Evolutionary conservation across 2,329 filamentous ascomycete species (phyloP).

Genomic region (Ustulina deusta): DNA sequence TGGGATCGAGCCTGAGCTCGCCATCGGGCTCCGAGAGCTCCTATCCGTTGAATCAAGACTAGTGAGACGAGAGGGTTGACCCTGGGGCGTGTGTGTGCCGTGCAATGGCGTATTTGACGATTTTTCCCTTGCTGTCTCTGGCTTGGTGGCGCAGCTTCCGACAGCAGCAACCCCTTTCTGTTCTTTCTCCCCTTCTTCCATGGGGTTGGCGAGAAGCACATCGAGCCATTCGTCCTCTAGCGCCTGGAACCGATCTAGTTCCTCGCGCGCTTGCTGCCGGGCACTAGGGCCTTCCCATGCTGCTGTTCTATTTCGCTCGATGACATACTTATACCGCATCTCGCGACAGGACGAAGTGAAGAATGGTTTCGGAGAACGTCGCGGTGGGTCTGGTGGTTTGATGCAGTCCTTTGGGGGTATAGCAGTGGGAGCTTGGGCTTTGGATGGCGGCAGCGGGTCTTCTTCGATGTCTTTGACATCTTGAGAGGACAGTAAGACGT

Average conservation of each 20-base stretch:
- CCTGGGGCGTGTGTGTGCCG: neutral
- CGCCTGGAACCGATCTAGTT: conserved; percentile 41
- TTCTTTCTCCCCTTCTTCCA: conserved; percentile 16
- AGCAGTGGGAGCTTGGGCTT: conserved; percentile 5
- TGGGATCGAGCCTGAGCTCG: conserved; percentile 4
- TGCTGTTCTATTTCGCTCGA: conserved; percentile 50
- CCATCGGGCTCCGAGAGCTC: neutral
- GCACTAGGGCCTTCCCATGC: conserved; percentile 47
- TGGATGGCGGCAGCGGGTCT: conserved; percentile 38
- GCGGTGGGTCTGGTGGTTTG: conserved; percentile 17
- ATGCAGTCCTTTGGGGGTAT: neutral
- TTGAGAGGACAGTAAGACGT: conserved; percentile 60
- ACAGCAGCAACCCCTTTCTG: neutral
- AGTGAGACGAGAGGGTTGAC: neutral
- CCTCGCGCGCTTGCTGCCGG: conserved; percentile 40
- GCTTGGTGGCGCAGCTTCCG: neutral
- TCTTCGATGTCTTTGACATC: conserved; percentile 59
- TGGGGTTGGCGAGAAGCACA: conserved; percentile 31
- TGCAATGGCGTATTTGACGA: neutral
- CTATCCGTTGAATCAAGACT: no score
- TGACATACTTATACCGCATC: conserved; percentile 46
- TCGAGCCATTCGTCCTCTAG: conserved; percentile 42
- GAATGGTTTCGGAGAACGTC: conserved; percentile 50
- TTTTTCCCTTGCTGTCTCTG: neutral
- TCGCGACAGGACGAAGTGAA: conserved; percentile 51